Conservation (phyloP, 2,329 filamentous ascomycete genomes). For the Paramyrothecium sp. region DNA sequence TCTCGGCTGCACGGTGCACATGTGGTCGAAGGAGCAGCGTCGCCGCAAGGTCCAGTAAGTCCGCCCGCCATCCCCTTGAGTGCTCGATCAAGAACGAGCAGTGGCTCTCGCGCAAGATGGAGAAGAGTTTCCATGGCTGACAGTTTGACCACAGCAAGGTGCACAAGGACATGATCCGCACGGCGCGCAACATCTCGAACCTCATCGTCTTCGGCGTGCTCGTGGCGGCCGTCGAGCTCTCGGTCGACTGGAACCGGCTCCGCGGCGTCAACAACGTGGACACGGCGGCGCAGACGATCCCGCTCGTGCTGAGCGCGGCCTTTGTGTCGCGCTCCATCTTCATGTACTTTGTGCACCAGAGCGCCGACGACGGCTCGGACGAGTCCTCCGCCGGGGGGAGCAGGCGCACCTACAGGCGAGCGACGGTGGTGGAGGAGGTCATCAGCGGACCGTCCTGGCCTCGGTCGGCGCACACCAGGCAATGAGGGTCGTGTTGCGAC, state of each 20-base stretch:
- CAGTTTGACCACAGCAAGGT: conserved; percentile 8
- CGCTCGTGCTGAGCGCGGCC: conserved; percentile 27
- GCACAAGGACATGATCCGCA: conserved; percentile 19
- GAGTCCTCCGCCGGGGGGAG: not conserved
- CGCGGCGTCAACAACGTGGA: conserved; percentile 18
- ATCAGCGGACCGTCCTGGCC: conserved; percentile 1
- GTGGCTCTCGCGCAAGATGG: too few relatives aligned
- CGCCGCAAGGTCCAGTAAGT: conserved; percentile 18
- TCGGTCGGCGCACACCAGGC: not conserved
- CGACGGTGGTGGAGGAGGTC: not conserved
- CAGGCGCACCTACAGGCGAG: not conserved
- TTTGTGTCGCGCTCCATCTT: conserved; percentile 22
- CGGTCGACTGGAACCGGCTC: conserved; percentile 30
- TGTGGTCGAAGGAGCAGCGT: conserved; percentile 13
- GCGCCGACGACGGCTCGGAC: conserved; percentile 4
- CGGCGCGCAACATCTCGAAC: conserved; percentile 17
- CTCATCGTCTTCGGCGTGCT: conserved; percentile 24
- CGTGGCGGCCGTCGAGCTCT: conserved; percentile 28
- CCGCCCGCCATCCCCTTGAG: not conserved
- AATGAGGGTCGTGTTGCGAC: not conserved
- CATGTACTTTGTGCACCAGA: conserved; percentile 11
- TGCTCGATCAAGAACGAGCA: not conserved
- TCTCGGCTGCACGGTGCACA: conserved; percentile 16
- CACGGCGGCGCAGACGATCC: conserved; percentile 26
- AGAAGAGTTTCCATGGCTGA: not conserved